phyloP scores from a whole-genome alignment of 129 eudicot genomes.

The Solidago caesia region DNA sequence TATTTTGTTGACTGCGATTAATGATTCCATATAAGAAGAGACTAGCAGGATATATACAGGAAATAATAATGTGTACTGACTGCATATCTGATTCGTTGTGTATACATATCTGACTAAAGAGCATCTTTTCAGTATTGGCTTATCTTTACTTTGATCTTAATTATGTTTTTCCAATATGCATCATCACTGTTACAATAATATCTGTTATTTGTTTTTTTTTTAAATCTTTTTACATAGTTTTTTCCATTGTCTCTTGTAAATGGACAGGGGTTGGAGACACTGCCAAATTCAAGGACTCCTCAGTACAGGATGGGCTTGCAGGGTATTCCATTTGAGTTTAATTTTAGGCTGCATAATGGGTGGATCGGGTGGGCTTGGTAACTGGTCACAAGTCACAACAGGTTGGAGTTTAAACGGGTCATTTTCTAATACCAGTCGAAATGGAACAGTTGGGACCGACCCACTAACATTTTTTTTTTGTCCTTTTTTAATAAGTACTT shows the following conservation, averaged over 20 bases:
- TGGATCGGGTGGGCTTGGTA: background rate
- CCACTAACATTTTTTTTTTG: background rate
- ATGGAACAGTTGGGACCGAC: background rate
- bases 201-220: background rate
- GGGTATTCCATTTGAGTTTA: slow-evolving; percentile 43
- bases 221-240: slow-evolving; percentile 6
- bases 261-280: slow-evolving; percentile 50
- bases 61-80: background rate
- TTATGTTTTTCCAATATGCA: slow-evolving; percentile 13
- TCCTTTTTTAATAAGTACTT: too few species aligned
- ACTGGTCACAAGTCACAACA: background rate
- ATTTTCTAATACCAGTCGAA: background rate
- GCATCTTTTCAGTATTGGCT: background rate
- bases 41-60: background rate
- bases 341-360: background rate
- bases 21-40: background rate
- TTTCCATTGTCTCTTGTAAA: slow-evolving; percentile 17
- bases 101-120: background rate
- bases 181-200: background rate
- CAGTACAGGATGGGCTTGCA: slow-evolving; percentile 62
- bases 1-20: slow-evolving; percentile 11
- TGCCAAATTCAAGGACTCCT: slow-evolving; percentile 26
- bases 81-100: background rate
- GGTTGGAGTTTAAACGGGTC: background rate
- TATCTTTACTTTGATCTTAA: background rate